phyloP scores from a whole-genome alignment of 164 flowering plant species.

The Euptelea pleiosperma region DNA sequence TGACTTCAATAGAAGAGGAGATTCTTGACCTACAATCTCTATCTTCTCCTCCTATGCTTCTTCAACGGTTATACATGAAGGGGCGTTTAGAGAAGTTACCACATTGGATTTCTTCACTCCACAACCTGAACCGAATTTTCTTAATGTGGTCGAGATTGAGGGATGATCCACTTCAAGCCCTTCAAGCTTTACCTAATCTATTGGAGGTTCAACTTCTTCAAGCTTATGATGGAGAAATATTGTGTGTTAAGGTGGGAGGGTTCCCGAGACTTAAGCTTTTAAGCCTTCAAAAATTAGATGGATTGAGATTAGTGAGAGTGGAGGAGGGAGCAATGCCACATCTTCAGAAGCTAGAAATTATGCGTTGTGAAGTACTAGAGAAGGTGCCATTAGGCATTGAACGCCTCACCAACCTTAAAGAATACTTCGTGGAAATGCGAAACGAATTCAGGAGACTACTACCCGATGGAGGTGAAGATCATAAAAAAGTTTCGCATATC shows the following conservation, averaged over 20 bases:
- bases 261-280: conserved; percentile 24
- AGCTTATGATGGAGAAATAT: conserved; percentile 23
- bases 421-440: too few relatives aligned
- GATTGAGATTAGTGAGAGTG: conserved; percentile 13
- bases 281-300: conserved; percentile 11
- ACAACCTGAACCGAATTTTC: conserved; percentile 9
- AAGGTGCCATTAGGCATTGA: too few relatives aligned
- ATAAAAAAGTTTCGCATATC: too few relatives aligned
- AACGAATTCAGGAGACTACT: too few relatives aligned
- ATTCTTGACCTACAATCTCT: conserved; percentile 16
- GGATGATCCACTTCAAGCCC: conserved; percentile 23
- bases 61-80: conserved; percentile 14
- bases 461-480: too few relatives aligned
- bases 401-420: too few relatives aligned
- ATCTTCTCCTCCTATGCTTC: conserved; percentile 20
- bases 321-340: conserved; percentile 15
- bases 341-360: conserved; percentile 16
- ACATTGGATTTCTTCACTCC: conserved; percentile 16
- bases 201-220: conserved; percentile 13
- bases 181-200: conserved; percentile 28
- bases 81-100: conserved; percentile 26
- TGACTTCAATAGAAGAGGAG: conserved; percentile 9
- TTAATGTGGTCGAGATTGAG: conserved; percentile 18
- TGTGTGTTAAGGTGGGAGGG: conserved; percentile 19
- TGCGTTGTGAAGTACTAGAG: conserved; percentile 1